Percentiles rank a stretch among this genome's conserved stretches.
Conservation (phyloP, 352 stramenopile species). For the Albugo candida region DNA sequence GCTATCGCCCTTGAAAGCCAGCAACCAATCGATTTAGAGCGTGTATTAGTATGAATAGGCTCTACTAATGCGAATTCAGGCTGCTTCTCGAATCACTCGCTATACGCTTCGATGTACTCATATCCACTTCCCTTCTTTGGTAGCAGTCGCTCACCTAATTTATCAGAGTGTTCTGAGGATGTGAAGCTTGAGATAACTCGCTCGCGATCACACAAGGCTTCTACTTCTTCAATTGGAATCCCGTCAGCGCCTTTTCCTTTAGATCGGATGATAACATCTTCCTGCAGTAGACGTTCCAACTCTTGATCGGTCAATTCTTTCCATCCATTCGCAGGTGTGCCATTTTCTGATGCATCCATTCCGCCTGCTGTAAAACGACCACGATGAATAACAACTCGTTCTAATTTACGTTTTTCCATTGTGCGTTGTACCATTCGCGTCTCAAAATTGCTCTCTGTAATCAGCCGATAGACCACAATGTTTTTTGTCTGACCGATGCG, state of each 20-base stretch:
- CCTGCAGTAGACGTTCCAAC: constrained; percentile 46
- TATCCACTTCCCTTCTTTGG: constrained; percentile 41
- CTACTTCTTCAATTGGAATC: constrained; percentile 41
- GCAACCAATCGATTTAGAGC: too few species aligned
- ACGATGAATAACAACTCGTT: constrained; percentile 75
- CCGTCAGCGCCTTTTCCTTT: constrained; percentile 50
- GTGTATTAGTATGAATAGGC: too few species aligned
- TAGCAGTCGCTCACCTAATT: constrained; percentile 14
- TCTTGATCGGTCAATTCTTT: constrained; percentile 49
- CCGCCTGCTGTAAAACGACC: constrained; percentile 41
- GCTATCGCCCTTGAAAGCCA: too few species aligned
- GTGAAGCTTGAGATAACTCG: constrained; percentile 64
- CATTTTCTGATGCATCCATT: not conserved
- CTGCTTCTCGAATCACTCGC: too few species aligned
- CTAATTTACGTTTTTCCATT: constrained; percentile 83
- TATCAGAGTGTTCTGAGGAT: not conserved
- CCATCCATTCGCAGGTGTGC: constrained; percentile 1
- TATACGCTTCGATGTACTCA: constrained; percentile 10
- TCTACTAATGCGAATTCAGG: too few species aligned
- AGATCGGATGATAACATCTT: constrained; percentile 45
- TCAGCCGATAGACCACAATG: constrained; percentile 83
- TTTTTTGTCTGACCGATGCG: constrained; percentile 81
- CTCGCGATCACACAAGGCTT: constrained; percentile 39
- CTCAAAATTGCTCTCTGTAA: constrained; percentile 88
- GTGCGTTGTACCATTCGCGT: constrained; percentile 85